Evolutionary conservation across 1,284 basidiomycete genomes (phyloP).

Genomic region (Sanghuangporus sanghuang): DNA sequence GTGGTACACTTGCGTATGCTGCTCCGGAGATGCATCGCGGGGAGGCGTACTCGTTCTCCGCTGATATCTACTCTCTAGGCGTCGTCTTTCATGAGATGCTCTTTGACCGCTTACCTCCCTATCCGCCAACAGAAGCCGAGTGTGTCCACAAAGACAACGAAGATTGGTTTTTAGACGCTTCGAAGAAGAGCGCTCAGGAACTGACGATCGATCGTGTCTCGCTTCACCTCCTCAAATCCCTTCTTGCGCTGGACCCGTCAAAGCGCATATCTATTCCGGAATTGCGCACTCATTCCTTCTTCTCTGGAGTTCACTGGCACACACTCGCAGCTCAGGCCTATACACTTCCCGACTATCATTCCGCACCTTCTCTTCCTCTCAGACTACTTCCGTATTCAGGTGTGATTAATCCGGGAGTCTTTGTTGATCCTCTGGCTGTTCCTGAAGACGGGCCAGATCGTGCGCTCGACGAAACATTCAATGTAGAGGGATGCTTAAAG

Average conservation of each 20-base stretch:
- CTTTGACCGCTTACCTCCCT: slow-evolving; percentile 32
- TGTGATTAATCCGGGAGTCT: neutral
- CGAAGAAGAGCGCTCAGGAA: neutral
- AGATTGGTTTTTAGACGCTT: neutral
- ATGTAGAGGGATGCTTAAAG: neutral
- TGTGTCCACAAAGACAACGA: neutral
- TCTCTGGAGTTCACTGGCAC: slow-evolving; percentile 1
- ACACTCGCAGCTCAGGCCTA: slow-evolving; percentile 1
- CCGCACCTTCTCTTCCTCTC: neutral
- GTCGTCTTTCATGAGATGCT: slow-evolving; percentile 58
- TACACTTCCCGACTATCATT: neutral
- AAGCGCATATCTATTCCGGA: slow-evolving; percentile 4
- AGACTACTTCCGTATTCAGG: neutral
- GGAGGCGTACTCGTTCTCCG: slow-evolving; percentile 44
- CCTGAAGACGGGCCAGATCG: neutral
- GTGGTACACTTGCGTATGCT: slow-evolving; percentile 46
- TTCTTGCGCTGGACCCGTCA: neutral
- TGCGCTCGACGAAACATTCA: neutral
- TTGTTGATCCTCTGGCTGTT: neutral
- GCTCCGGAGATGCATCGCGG: slow-evolving; percentile 50
- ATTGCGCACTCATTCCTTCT: neutral
- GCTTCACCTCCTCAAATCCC: neutral
- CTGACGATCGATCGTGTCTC: neutral
- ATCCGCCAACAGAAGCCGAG: neutral
- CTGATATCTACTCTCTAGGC: slow-evolving; percentile 60